Conservation (phyloP, 345 rosid genomes). For the Corchorus capsularis region DNA sequence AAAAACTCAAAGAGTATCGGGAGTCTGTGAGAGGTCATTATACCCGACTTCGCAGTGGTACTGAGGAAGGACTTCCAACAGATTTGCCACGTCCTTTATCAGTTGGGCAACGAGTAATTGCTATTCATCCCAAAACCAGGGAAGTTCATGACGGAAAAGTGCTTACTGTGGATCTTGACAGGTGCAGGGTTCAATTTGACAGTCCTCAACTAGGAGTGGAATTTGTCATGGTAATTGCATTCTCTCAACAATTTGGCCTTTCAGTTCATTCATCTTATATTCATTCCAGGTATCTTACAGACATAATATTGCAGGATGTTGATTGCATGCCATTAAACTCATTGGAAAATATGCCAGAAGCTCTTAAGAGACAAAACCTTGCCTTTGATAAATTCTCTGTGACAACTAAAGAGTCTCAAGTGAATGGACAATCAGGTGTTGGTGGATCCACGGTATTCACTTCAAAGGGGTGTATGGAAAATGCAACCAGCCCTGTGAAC, state of each 20-base stretch:
- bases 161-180: slow-evolving; percentile 83
- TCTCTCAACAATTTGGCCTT: slow-evolving; percentile 5
- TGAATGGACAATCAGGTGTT: slow-evolving; percentile 47
- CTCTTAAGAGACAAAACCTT: slow-evolving; percentile 57
- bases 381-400: slow-evolving; percentile 41
- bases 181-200: slow-evolving; percentile 83
- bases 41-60: slow-evolving; percentile 72
- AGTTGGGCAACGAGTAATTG: slow-evolving; percentile 86
- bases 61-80: slow-evolving; percentile 87
- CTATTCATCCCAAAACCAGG: slow-evolving; percentile 87
- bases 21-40: slow-evolving; percentile 89
- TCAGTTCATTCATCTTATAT: slow-evolving; percentile 4
- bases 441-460: slow-evolving; percentile 46
- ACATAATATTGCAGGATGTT: slow-evolving; percentile 63
- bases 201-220: slow-evolving; percentile 81
- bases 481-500: slow-evolving; percentile 40
- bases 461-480: slow-evolving; percentile 49
- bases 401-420: slow-evolving; percentile 50
- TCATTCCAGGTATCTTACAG: slow-evolving; percentile 9
- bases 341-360: slow-evolving; percentile 86
- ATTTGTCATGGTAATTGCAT: slow-evolving; percentile 70
- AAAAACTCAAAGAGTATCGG: slow-evolving; percentile 84
- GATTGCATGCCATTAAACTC: slow-evolving; percentile 97
- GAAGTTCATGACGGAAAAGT: slow-evolving; percentile 90
- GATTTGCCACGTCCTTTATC: slow-evolving; percentile 89